A percentile compares a stretch with the other conserved stretches of the same genome.
Conservation (phyloP, 345 rosid species). For the Citrus glauca region DNA sequence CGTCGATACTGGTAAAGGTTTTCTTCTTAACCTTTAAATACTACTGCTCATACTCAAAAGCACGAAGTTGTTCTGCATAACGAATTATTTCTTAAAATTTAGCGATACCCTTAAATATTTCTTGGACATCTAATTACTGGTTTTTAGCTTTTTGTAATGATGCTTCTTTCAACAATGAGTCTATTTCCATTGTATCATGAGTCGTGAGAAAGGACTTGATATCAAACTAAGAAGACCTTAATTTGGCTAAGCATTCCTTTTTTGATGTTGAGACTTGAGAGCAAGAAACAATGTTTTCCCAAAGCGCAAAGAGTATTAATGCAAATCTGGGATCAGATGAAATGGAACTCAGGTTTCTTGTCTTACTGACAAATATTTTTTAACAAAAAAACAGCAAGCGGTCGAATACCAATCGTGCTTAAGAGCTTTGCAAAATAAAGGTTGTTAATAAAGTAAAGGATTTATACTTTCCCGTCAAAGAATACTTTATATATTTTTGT, state of each 20-base stretch:
- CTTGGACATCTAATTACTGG: neutral
- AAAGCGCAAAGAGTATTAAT: too few species aligned
- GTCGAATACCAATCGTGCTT: too few species aligned
- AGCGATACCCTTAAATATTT: neutral
- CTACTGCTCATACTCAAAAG: neutral
- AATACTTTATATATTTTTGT: neutral
- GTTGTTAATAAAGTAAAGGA: neutral
- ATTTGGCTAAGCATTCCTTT: neutral
- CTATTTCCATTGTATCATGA: too few species aligned
- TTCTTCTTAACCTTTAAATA: neutral
- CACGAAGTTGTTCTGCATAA: too few species aligned
- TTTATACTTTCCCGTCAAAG: neutral
- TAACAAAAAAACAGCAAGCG: too few species aligned
- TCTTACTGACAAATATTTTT: neutral
- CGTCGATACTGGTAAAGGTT: conserved; percentile 68
- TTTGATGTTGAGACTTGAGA: neutral
- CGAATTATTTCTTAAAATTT: neutral
- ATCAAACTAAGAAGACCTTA: neutral
- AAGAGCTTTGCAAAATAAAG: too few species aligned
- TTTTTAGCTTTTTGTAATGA: neutral
- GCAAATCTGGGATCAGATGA: too few species aligned
- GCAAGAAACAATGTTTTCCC: neutral
- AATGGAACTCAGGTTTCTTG: neutral
- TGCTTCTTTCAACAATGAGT: neutral
- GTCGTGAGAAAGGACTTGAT: neutral